Base-by-base conservation (phyloP, 768 basidiomycete genomes). In the Trichaptum fuscoviolaceum region DNA sequence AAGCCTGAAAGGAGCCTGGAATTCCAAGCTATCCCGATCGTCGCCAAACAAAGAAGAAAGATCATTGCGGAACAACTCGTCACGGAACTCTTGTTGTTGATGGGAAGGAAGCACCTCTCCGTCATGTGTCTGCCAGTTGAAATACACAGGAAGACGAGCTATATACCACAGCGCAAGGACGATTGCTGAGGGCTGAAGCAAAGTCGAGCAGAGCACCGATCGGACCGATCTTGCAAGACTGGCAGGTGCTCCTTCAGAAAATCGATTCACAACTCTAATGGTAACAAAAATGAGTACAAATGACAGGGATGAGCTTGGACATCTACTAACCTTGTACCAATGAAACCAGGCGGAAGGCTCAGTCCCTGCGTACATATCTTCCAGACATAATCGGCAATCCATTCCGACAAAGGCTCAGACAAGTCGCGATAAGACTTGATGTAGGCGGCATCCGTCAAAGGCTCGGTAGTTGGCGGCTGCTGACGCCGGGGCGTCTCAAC, bases 161-260 rank as follows among this genome's bases (percentile, higher is more conserved):
- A 93, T 91, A 73, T 93, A 93, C 91, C 92, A 93, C 59, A 93
- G 69, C 2, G 90, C 88, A 64, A 93, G 78, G 67, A 93, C 82
- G 60, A 92, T 83, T 34, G 89, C 92, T 7, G 91, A 93, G 1
- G 92, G 92, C 72, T 93, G 92, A 63, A 93, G 77, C 58, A 93
- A 80, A 2, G 92, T 93, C 7, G 92, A 91, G 65, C 92, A 81
- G 67, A 93, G 73, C 70, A 93, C 78, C 9, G 88, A 87, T 69
- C 92, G 92, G 26, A 92, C 82, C 8, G 87, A 85, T 17, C 82
- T 76, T 18, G 85, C 81, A 66, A 93, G 78, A 71, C 84, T 80
- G 58, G 73, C 75, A 0, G 88, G 89, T 26, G 86, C 84, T 65
- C 75, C 69, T 66, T 72, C 73, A 63, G 86, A 69, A 73, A 84